Evolutionary conservation across 208 protist genomes (phyloP).

Genomic region (Wallacemonas rigidus): DNA sequence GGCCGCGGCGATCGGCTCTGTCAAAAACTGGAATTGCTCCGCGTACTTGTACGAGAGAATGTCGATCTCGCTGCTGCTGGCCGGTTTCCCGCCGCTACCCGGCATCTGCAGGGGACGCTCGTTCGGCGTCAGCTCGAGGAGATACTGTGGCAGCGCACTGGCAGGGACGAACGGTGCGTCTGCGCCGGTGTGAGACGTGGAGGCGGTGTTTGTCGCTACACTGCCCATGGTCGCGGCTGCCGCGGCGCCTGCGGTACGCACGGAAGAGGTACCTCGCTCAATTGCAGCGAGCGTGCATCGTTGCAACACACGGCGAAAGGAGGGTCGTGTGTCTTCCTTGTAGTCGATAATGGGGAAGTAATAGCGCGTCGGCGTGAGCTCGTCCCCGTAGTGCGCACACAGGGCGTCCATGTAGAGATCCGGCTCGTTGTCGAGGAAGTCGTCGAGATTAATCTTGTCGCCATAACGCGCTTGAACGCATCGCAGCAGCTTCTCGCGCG

Average conservation of each 20-base stretch:
- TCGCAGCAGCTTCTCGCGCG: conserved; percentile 32
- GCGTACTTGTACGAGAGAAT: conserved; percentile 82
- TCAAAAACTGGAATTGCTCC: conserved; percentile 54
- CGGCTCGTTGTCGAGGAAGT: conserved; percentile 63
- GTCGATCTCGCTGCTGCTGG: conserved; percentile 63
- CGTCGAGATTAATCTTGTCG: conserved; percentile 26
- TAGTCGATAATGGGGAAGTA: conserved; percentile 44
- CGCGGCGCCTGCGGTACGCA: not conserved
- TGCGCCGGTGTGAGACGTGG: conserved; percentile 21
- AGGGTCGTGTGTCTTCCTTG: conserved; percentile 35
- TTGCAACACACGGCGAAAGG: conserved; percentile 50
- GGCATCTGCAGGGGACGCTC: conserved; percentile 58
- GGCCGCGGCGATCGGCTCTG: conserved; percentile 63
- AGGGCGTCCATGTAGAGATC: conserved; percentile 60
- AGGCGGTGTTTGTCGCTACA: not conserved
- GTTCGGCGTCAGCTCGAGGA: conserved; percentile 60
- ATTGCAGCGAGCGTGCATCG: conserved; percentile 19
- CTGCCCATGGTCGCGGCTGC: not conserved
- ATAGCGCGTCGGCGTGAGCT: conserved; percentile 52
- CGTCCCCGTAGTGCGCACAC: conserved; percentile 34
- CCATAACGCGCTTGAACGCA: conserved; percentile 30
- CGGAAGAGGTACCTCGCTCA: not conserved
- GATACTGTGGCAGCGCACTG: conserved; percentile 14
- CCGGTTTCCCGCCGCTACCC: conserved; percentile 12
- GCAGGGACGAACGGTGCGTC: not conserved